These are phyloP conservation scores for Kitagawia praeruptora DNA, from an alignment of 129 eudicot genomes.

Conservation along the genomic window DNA sequence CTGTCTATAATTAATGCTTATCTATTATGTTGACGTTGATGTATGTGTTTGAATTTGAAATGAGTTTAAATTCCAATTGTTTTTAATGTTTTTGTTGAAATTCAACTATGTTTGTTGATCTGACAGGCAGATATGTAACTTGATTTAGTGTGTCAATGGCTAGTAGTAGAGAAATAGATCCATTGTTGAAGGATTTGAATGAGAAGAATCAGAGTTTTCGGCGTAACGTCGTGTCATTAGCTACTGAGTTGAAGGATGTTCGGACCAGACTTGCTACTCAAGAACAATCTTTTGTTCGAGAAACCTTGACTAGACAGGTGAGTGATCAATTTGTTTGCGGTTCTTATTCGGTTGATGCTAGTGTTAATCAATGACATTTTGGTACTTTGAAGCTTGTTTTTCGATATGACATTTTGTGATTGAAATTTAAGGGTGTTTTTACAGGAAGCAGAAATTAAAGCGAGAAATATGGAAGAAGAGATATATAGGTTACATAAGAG, in stretches of 20 bases:
- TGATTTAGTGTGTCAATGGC: neutral
- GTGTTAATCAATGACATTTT: too few species aligned
- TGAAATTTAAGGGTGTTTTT: neutral
- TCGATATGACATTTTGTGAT: neutral
- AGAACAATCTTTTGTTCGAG: conserved; percentile 56
- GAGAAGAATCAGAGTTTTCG: conserved; percentile 81
- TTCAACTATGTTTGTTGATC: neutral
- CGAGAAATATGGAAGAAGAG: conserved; percentile 68
- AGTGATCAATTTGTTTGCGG: conserved; percentile 8
- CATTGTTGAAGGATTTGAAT: conserved; percentile 73
- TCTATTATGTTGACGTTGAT: neutral
- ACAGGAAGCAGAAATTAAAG: conserved; percentile 86
- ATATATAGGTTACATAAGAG: conserved; percentile 49
- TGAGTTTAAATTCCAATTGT: neutral
- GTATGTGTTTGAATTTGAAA: neutral
- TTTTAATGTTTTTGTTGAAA: neutral
- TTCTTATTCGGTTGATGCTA: neutral
- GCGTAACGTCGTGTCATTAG: conserved; percentile 74
- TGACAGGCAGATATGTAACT: conserved; percentile 17
- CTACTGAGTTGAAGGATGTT: conserved; percentile 91
- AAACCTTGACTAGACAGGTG: conserved; percentile 85
- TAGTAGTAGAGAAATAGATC: conserved; percentile 46
- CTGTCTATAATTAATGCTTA: neutral
- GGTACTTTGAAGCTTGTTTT: too few species aligned
- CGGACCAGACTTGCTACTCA: conserved; percentile 64